A percentile compares a stretch with the other conserved stretches of the same genome.
Evolutionary conservation across 257 asterid genomes (phyloP).

Genomic region (Nicotiana obtusifolia): DNA sequence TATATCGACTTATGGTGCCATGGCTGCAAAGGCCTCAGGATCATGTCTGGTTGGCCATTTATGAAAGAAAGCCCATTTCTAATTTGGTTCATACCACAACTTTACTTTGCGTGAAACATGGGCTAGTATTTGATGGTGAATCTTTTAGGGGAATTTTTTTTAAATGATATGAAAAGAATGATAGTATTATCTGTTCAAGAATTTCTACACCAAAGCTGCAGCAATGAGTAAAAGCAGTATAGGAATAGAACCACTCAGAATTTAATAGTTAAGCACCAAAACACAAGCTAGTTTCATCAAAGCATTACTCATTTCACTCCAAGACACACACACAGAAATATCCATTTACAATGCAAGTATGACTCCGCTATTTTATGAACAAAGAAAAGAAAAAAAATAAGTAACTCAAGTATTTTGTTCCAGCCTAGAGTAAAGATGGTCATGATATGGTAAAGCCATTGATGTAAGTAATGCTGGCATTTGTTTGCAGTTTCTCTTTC

Average conservation of each 20-base stretch:
- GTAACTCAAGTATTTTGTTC: not conserved
- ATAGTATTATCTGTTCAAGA: not conserved
- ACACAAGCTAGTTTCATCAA: not conserved
- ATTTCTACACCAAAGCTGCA: not conserved
- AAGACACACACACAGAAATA: not conserved
- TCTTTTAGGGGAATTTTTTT: not conserved
- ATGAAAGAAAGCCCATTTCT: not conserved
- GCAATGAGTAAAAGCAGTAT: not conserved
- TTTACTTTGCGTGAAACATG: not conserved
- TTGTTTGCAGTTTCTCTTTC: slow-evolving; percentile 32
- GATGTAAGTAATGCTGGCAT: not conserved
- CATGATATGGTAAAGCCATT: not conserved
- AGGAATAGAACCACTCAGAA: not conserved
- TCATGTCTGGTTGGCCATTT: not conserved
- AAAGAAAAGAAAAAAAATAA: not conserved
- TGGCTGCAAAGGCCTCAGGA: not conserved
- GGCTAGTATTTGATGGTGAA: not conserved
- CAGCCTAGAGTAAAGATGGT: not conserved
- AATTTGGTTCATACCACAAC: no score
- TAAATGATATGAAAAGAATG: not conserved
- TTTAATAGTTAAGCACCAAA: not conserved
- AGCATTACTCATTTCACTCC: not conserved
- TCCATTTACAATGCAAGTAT: not conserved
- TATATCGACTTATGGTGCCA: no score
- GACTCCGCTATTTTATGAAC: not conserved